Evolutionary conservation across 345 rosid genomes (phyloP).

Genomic region (Sisymbrium altissimum): DNA sequence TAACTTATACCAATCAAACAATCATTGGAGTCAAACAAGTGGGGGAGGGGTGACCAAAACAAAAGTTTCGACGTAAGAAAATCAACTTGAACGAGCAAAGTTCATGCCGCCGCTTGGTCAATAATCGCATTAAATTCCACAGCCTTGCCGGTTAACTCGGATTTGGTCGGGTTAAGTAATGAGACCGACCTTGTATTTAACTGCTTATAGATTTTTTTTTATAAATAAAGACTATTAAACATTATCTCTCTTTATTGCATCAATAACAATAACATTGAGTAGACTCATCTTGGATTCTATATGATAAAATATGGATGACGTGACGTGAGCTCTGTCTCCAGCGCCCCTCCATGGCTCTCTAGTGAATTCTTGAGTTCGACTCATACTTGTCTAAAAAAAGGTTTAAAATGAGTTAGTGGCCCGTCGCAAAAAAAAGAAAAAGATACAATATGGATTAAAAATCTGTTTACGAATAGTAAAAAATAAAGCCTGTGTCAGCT

Average conservation of each 20-base stretch:
- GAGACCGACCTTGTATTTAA: conserved; percentile 10
- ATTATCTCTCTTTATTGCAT: conserved; percentile 2
- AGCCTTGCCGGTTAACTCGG: background rate
- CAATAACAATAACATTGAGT: conserved; percentile 1
- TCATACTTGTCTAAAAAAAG: background rate
- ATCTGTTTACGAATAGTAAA: too few species aligned
- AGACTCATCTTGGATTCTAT: background rate
- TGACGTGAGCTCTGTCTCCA: background rate
- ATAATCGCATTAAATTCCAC: conserved; percentile 1
- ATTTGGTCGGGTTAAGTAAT: conserved; percentile 8
- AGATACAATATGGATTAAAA: too few species aligned
- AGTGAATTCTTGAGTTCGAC: background rate
- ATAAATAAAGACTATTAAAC: background rate
- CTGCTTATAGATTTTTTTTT: background rate
- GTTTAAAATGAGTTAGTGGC: background rate
- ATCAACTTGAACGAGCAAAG: background rate
- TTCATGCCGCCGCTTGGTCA: conserved; percentile 1
- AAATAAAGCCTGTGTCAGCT: background rate
- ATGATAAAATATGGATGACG: background rate
- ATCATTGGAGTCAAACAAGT: background rate
- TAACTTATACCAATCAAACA: background rate
- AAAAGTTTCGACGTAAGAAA: background rate
- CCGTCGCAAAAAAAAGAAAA: too few species aligned
- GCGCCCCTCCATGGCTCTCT: background rate
- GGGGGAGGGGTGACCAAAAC: background rate